A percentile compares a stretch with the other conserved stretches of the same genome.
Evolutionary conservation across 768 basidiomycete species (phyloP).

Genomic region (Termitomyces sp.): DNA sequence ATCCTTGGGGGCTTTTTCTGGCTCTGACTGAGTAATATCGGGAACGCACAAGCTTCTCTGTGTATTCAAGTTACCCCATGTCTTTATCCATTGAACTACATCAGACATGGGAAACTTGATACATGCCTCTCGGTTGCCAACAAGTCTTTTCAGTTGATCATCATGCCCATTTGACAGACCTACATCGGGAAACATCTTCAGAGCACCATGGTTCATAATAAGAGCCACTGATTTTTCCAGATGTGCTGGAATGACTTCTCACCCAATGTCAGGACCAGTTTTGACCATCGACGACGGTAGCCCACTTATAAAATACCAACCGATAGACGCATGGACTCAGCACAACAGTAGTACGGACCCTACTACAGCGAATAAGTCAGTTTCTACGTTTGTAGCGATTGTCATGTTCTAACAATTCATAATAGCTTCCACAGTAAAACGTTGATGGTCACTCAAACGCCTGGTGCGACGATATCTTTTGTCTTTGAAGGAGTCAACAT

Average conservation of each 20-base stretch:
- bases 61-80: neutral
- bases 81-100: neutral
- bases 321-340: neutral
- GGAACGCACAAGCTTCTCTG: neutral
- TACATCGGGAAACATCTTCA: neutral
- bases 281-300: neutral
- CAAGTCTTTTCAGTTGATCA: neutral
- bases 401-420: neutral
- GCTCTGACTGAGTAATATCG: neutral
- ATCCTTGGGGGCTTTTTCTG: neutral
- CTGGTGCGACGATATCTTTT: constrained; percentile 7
- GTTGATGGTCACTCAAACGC: neutral
- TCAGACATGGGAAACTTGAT: neutral
- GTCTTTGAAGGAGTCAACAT: constrained; percentile 4
- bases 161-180: neutral
- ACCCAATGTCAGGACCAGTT: neutral
- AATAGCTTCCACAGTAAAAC: neutral
- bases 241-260: neutral
- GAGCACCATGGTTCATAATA: neutral
- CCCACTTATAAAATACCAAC: neutral
- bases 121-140: neutral
- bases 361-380: neutral
- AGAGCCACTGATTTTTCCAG: neutral
- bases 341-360: neutral
- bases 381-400: neutral